Percentiles rank a stretch among this genome's conserved stretches.
Evolutionary conservation across 805 yeast species (phyloP).

Genomic region (Babjeviella inositovora): DNA sequence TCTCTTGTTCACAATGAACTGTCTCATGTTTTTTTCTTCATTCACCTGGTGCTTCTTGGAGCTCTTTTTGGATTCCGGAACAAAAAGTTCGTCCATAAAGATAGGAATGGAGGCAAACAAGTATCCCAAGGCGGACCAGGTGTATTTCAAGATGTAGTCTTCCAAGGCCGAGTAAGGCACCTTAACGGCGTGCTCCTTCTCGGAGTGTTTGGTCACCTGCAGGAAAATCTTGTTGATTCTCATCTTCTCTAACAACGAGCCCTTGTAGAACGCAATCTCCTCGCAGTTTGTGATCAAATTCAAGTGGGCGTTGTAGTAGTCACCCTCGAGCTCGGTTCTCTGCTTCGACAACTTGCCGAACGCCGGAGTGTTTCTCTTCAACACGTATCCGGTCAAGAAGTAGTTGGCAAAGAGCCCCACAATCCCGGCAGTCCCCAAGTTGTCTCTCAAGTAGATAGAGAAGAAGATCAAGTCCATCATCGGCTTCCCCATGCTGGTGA

Average conservation of each 20-base stretch:
- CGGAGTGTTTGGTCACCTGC: slow-evolving; percentile 36
- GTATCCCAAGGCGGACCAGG: slow-evolving; percentile 95
- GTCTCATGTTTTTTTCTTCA: slow-evolving; percentile 59
- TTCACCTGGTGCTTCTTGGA: slow-evolving; percentile 10
- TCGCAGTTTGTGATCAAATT: slow-evolving; percentile 80
- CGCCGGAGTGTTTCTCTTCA: slow-evolving; percentile 67
- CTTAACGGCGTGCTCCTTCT: slow-evolving; percentile 36
- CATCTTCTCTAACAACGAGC: slow-evolving; percentile 60
- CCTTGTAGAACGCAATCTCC: slow-evolving; percentile 89
- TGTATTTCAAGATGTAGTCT: slow-evolving; percentile 75
- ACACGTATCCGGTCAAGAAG: slow-evolving; percentile 57
- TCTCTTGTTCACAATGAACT: slow-evolving; percentile 81
- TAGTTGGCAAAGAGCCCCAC: slow-evolving; percentile 72
- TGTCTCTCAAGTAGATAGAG: slow-evolving; percentile 69
- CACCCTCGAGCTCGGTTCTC: slow-evolving; percentile 73
- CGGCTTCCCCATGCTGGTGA: slow-evolving; percentile 86
- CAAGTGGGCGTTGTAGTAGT: slow-evolving; percentile 73
- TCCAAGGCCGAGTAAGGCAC: slow-evolving; percentile 62
- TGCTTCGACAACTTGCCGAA: slow-evolving; percentile 64
- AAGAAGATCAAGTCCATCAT: slow-evolving; percentile 74
- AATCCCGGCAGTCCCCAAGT: slow-evolving; percentile 77
- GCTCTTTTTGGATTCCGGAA: slow-evolving; percentile 3
- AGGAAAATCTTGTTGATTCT: slow-evolving; percentile 47
- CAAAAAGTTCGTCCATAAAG: slow-evolving; percentile 32
- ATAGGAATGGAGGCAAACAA: slow-evolving; percentile 84